Base-by-base conservation (phyloP, 2,329 filamentous ascomycete species). In the Talaromyces sp. region DNA sequence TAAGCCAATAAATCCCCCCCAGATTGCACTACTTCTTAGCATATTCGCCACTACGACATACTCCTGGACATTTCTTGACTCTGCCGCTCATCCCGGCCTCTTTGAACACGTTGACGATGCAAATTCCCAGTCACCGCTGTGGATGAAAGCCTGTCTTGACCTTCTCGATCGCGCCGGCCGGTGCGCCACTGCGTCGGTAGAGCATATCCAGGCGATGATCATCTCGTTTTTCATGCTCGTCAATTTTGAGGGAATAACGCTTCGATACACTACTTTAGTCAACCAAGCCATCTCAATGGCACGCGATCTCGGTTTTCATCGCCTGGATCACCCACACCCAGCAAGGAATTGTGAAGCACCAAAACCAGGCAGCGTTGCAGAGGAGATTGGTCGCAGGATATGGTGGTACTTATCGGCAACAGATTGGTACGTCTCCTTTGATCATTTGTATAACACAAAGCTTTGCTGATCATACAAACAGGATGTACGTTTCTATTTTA, bases 381-480 rank as follows among this genome's bases (percentile, higher is more conserved):
- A 70, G 8, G 76, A 78, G 54, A 69, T 73, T 2, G 69, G 70
- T 27, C 62, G 76, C 32, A 70, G 75, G n/a, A 63, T 76, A 2
- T 77, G 74, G 75, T 77, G 75, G 75, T 75, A 78, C 65, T 60
- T 77, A 8, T 69, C 67, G 24, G 65, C 69, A 10, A 70, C 69
- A 41, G 75, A 77, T 57, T 77, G 74, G 74, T 72, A 65, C 54
- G 65, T 56, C 7, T 50, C 12, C 26, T 11, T 14, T 50, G 19
- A 12, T 24, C n/a, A n/a, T 21, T 38, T 26, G 54, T 35, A 3
- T 10, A 10, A n/a, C 19, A 29, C 7, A 14, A 43, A 21, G 17
- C 38, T 19, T 8, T 58, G 2, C 27, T 35, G 50, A 57, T 56
- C 67, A 65, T 60, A 67, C 74, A 48, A 56, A 74, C 32, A 70